Evolutionary conservation across 2,329 filamentous ascomycete genomes (phyloP).

Genomic region (Aspergillus uvarum): DNA sequence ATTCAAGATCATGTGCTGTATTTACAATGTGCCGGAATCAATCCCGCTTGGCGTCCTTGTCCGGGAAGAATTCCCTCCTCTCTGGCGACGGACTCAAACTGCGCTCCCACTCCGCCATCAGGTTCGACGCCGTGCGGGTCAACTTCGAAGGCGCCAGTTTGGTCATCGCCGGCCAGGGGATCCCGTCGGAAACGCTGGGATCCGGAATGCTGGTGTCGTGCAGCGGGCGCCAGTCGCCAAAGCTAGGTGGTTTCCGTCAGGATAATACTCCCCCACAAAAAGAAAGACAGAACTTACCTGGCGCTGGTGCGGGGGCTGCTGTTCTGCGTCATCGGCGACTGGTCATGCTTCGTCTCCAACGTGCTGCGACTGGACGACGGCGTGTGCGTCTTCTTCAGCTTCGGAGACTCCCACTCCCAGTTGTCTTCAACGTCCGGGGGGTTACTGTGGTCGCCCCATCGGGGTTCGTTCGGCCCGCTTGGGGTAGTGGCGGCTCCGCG

Average conservation of each 20-base stretch:
- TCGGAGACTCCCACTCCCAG: constrained; percentile 58
- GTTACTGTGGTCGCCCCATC: constrained; percentile 26
- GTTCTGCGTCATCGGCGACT: constrained; percentile 45
- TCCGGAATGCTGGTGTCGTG: constrained; percentile 28
- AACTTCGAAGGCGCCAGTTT: constrained; percentile 73
- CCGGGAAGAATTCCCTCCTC: constrained; percentile 21
- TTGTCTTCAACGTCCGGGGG: constrained; percentile 48
- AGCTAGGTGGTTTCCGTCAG: constrained; percentile 34
- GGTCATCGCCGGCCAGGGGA: constrained; percentile 69
- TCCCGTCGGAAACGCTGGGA: constrained; percentile 39
- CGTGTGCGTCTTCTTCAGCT: constrained; percentile 41
- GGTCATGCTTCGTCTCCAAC: constrained; percentile 49
- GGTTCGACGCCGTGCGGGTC: constrained; percentile 75
- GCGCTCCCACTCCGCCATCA: constrained; percentile 92
- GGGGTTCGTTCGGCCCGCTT: constrained; percentile 40
- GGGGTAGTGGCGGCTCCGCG: constrained; percentile 31
- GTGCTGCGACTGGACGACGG: constrained; percentile 51
- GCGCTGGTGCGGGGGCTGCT: constrained; percentile 56
- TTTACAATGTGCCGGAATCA: constrained; percentile 22
- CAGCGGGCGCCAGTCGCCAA: constrained; percentile 37
- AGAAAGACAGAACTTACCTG: constrained; percentile 43
- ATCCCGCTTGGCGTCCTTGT: constrained; percentile 35
- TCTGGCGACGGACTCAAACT: constrained; percentile 55
- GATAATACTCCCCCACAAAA: constrained; percentile 8
- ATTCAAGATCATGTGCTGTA: constrained; percentile 14